A percentile compares a stretch with the other conserved stretches of the same genome.
These are phyloP conservation scores for Kentomonas sorsogonicus DNA, from an alignment of 208 protist species.

Conservation along the genomic window DNA sequence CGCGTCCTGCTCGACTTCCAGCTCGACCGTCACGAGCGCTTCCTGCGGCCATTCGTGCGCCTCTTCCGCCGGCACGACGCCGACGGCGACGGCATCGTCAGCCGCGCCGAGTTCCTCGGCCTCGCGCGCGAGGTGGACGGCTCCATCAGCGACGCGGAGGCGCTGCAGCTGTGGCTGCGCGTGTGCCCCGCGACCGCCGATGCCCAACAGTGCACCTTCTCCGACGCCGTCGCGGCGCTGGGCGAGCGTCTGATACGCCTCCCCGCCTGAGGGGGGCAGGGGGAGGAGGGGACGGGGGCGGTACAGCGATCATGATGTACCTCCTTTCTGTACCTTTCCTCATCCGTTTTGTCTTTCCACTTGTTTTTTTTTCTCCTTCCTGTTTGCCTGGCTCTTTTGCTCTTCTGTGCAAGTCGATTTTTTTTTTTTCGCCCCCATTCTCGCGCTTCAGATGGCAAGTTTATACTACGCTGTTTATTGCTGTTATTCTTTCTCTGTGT, in stretches of 20 bases:
- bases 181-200: conserved; percentile 66
- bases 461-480: no score
- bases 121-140: conserved; percentile 52
- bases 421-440: no score
- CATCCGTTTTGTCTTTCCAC: no score
- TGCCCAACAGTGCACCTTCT: conserved; percentile 81
- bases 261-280: background rate
- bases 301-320: conserved; percentile 11
- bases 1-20: conserved; percentile 86
- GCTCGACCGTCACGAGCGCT: conserved; percentile 83
- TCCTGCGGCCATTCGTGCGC: conserved; percentile 63
- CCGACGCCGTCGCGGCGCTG: conserved; percentile 68
- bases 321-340: no score
- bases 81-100: conserved; percentile 79
- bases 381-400: no score
- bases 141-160: conserved; percentile 44
- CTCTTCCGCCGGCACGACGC: conserved; percentile 70
- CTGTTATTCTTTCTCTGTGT: no score
- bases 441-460: no score
- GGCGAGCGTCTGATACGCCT: conserved; percentile 48
- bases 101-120: conserved; percentile 48
- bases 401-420: no score
- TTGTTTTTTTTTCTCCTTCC: no score
- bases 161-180: conserved; percentile 46
- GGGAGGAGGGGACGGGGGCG: background rate